Percentiles rank a stretch among this genome's conserved stretches.
Evolutionary conservation across 345 rosid species (phyloP).

Genomic region (Chamaenerion angustifolium): DNA sequence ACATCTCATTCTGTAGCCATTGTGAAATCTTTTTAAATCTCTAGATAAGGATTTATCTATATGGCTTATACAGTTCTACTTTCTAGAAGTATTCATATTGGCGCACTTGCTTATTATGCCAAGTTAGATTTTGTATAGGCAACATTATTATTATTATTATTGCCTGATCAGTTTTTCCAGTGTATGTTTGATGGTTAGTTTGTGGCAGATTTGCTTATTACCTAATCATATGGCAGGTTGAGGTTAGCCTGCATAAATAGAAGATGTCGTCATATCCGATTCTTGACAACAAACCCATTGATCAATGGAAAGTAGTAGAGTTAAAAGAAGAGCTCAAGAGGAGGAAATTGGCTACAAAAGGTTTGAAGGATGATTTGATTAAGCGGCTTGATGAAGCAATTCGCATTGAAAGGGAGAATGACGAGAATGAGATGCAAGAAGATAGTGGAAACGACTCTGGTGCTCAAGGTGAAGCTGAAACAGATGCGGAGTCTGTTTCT

Average conservation of each 20-base stretch:
- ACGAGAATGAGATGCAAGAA: slow-evolving; percentile 9
- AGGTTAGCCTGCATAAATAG: slow-evolving; percentile 17
- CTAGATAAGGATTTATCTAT: too few species aligned
- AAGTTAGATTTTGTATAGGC: too few species aligned
- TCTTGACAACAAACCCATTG: slow-evolving; percentile 64
- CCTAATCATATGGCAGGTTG: slow-evolving; percentile 5
- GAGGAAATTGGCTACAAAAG: slow-evolving; percentile 48
- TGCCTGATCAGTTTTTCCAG: neutral
- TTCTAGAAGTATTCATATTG: too few species aligned
- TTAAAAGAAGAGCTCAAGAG: slow-evolving; percentile 88
- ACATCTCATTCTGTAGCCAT: too few species aligned
- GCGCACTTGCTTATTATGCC: too few species aligned
- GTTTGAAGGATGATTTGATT: slow-evolving; percentile 83
- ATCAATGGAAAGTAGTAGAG: slow-evolving; percentile 90
- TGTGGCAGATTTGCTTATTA: neutral
- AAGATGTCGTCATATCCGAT: slow-evolving; percentile 70
- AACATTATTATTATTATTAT: too few species aligned
- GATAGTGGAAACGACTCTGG: neutral
- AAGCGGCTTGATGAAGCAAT: slow-evolving; percentile 69
- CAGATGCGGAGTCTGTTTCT: slow-evolving; percentile 1
- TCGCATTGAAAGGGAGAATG: slow-evolving; percentile 46
- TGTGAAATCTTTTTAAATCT: too few species aligned
- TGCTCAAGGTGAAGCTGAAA: slow-evolving; percentile 11
- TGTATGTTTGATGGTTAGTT: neutral
- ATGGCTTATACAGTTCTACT: too few species aligned